A percentile compares a stretch with the other conserved stretches of the same genome.
Evolutionary conservation across 2,329 filamentous ascomycete genomes (phyloP).

Genomic region (Periconia macrospinosa): DNA sequence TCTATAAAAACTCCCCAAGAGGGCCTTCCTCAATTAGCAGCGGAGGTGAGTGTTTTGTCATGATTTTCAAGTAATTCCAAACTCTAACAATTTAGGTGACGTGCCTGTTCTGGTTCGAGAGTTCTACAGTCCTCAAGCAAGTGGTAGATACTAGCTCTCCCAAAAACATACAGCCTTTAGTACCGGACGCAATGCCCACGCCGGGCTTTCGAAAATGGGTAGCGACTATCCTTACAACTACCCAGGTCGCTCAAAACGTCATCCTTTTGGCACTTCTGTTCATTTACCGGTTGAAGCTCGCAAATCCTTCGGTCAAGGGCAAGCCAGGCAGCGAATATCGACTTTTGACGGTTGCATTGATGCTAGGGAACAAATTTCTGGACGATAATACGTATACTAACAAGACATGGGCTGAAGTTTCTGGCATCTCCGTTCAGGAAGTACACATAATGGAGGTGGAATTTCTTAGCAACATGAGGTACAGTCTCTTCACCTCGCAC

Average conservation of each 20-base stretch:
- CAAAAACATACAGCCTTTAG: constrained; percentile 57
- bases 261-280: constrained; percentile 88
- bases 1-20: constrained; percentile 43
- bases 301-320: constrained; percentile 85
- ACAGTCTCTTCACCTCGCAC: constrained; percentile 84
- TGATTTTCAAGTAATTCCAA: not conserved
- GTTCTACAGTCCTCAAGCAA: constrained; percentile 73
- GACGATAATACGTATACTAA: constrained; percentile 99
- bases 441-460: constrained; percentile 99
- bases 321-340: constrained; percentile 93
- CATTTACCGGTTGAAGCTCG: constrained; percentile 88
- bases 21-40: constrained; percentile 44
- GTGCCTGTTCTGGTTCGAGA: constrained; percentile 97
- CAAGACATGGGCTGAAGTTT: constrained; percentile 99
- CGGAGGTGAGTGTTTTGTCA: constrained; percentile 34
- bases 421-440: constrained; percentile 87
- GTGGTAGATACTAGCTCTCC: constrained; percentile 64
- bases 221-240: constrained; percentile 84
- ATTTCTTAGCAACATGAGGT: constrained; percentile 97
- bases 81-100: constrained; percentile 66
- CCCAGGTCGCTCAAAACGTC: constrained; percentile 95
- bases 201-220: constrained; percentile 93
- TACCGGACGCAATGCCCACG: constrained; percentile 73
- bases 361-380: constrained; percentile 98
- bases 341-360: constrained; percentile 88